Base-by-base conservation (phyloP, 257 asterid species). In the Plantago major region DNA sequence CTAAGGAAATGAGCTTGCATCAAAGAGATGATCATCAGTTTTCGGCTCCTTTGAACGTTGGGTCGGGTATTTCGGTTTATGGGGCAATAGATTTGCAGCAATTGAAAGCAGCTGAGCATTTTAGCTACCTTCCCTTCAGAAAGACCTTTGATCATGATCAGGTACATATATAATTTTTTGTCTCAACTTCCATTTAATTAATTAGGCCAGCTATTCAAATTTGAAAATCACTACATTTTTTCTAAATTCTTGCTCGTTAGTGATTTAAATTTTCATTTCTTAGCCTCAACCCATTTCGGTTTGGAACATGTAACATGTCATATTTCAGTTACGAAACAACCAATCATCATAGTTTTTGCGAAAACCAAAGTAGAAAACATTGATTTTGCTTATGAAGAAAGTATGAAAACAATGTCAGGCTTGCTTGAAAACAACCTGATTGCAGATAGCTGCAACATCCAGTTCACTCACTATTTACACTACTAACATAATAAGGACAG, bases 141-240 rank as follows among this genome's bases (percentile, higher is more conserved):
- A 92, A 86, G 77, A 65, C 74, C 72, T 91, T 88, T 64, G 95
- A 87, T 44, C 64, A 59, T 50, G 90, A 63, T 63, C 67, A 92
- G 92, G 96, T 91, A 85, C 22, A 9, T 57, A 16, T 11, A 38
- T 15, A 42, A 40, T 16, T 40, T 42, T 56, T 52, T 18, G 26
- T 19, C 26, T 52, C 10, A 17, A 33, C n/a, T 18, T 22, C 8
- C 26, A n/a, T n/a, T n/a, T n/a, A n/a, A n/a, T n/a, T n/a, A n/a
- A n/a, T n/a, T n/a, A n/a, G n/a, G n/a, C n/a, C n/a, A n/a, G n/a
- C n/a, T n/a, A n/a, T n/a, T n/a, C 26, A 22, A 22, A 22, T 22
- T 22, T 2, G 26, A 22, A 22, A 22, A 22, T 22, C 26, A 22
- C 26, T 22, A 22, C 2, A 22, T 22, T 22, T 22, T 1, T 22